Evolutionary conservation across 2,329 filamentous ascomycete species (phyloP).

Genomic region (Alternaria solani): DNA sequence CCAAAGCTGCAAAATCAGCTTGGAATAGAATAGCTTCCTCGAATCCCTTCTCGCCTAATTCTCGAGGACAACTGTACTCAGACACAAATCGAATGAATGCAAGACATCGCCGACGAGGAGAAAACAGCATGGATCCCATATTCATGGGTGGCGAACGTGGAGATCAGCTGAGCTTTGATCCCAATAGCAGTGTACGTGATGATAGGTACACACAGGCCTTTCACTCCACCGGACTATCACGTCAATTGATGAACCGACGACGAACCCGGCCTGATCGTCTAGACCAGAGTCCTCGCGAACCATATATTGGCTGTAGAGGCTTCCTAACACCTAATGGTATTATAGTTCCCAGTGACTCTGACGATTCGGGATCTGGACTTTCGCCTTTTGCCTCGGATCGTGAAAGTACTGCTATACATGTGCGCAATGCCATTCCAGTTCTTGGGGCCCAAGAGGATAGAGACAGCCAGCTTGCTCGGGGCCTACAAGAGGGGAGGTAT

Average conservation of each 20-base stretch:
- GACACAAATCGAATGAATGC: background rate
- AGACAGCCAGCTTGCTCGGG: conserved; percentile 11
- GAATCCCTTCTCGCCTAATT: background rate
- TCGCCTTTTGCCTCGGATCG: background rate
- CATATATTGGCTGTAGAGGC: background rate
- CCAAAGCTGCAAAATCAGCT: background rate
- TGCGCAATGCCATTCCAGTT: background rate
- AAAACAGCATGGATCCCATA: background rate
- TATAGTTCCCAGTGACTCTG: background rate
- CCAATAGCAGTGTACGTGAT: background rate
- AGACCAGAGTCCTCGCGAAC: background rate
- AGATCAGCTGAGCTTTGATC: background rate
- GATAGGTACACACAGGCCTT: conserved; percentile 6
- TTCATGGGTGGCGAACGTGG: background rate
- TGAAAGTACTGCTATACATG: background rate
- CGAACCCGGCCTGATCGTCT: background rate
- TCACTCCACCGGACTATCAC: background rate
- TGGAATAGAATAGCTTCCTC: conserved; percentile 1
- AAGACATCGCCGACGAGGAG: background rate
- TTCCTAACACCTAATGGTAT: background rate
- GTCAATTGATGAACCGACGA: background rate
- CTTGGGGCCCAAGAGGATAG: conserved; percentile 3
- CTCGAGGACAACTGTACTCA: background rate
- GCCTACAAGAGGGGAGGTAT: background rate
- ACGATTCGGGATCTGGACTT: background rate